Conservation (phyloP, 495 filamentous ascomycete species). For the Trichoderma erinaceum region DNA sequence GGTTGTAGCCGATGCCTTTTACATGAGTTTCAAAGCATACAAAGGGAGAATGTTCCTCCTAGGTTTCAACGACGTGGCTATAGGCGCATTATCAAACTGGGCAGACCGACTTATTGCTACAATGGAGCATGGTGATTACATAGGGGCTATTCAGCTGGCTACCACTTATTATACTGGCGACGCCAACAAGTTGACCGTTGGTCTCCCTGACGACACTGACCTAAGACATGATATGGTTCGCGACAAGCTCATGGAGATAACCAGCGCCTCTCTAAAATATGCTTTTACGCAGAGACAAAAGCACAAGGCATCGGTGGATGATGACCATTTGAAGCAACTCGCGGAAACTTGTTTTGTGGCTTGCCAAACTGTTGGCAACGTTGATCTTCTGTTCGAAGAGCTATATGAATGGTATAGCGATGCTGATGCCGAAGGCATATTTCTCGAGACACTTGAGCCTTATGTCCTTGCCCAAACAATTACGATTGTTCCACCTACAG, state of each 20-base stretch:
- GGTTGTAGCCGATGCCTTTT: constrained; percentile 93
- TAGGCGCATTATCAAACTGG: constrained; percentile 93
- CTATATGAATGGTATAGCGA: constrained; percentile 87
- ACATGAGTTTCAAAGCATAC: constrained; percentile 93
- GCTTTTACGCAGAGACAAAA: constrained; percentile 60
- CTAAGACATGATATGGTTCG: constrained; percentile 74
- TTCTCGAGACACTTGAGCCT: constrained; percentile 79
- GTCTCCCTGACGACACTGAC: constrained; percentile 77
- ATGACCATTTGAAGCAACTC: constrained; percentile 67
- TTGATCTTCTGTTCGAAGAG: constrained; percentile 84
- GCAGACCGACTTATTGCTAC: constrained; percentile 92
- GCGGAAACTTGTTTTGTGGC: constrained; percentile 76
- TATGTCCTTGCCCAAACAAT: constrained; percentile 76
- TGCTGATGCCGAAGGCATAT: constrained; percentile 61
- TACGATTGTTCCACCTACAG: constrained; percentile 67
- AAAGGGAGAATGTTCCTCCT: constrained; percentile 90
- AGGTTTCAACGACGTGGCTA: constrained; percentile 80
- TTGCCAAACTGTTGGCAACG: constrained; percentile 66
- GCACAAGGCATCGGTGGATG: constrained; percentile 46
- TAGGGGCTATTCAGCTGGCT: constrained; percentile 81
- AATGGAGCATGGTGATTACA: constrained; percentile 92
- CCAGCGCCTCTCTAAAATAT: constrained; percentile 86
- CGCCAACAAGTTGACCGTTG: constrained; percentile 85
- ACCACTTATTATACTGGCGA: constrained; percentile 87
- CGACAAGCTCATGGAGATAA: constrained; percentile 89